A percentile compares a stretch with the other conserved stretches of the same genome.
Evolutionary conservation across 2,329 filamentous ascomycete genomes (phyloP).

Genomic region (Diplodia scrobiculata): DNA sequence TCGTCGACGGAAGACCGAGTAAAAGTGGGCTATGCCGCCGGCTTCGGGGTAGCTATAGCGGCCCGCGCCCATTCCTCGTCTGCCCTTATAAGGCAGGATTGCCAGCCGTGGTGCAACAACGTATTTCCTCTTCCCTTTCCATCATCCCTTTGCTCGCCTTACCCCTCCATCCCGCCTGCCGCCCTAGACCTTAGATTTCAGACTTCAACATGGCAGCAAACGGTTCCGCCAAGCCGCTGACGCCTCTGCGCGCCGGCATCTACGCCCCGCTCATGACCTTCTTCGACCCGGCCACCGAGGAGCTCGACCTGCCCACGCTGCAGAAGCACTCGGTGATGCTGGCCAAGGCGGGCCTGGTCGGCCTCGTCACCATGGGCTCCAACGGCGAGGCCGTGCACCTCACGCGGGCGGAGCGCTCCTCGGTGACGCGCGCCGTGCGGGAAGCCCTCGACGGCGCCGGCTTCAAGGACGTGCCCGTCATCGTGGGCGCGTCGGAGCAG

Average conservation of each 20-base stretch:
- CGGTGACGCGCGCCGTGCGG: conserved; percentile 74
- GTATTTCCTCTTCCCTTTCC: neutral
- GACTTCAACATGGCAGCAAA: conserved; percentile 36
- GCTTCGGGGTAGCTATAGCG: conserved; percentile 39
- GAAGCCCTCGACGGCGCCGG: conserved; percentile 81
- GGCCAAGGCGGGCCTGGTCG: conserved; percentile 73
- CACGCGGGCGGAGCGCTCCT: conserved; percentile 72
- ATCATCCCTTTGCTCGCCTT: neutral
- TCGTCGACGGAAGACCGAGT: conserved; percentile 20
- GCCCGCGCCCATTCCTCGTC: conserved; percentile 23
- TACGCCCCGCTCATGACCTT: conserved; percentile 91
- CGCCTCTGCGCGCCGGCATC: conserved; percentile 76
- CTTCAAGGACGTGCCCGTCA: conserved; percentile 73
- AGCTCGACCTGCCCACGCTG: conserved; percentile 77
- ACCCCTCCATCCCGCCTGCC: conserved; percentile 27
- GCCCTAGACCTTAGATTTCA: conserved; percentile 27
- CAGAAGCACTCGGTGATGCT: conserved; percentile 79
- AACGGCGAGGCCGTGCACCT: conserved; percentile 89
- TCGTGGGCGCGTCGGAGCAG: conserved; percentile 79
- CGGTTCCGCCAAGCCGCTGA: conserved; percentile 44
- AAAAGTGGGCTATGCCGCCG: conserved; percentile 39
- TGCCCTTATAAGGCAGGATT: conserved; percentile 28
- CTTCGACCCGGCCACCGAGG: conserved; percentile 80
- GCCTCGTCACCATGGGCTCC: conserved; percentile 83
- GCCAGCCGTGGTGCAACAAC: conserved; percentile 14